Evolutionary conservation across 2,329 filamentous ascomycete genomes (phyloP).

Genomic region (Calycina herbarum): DNA sequence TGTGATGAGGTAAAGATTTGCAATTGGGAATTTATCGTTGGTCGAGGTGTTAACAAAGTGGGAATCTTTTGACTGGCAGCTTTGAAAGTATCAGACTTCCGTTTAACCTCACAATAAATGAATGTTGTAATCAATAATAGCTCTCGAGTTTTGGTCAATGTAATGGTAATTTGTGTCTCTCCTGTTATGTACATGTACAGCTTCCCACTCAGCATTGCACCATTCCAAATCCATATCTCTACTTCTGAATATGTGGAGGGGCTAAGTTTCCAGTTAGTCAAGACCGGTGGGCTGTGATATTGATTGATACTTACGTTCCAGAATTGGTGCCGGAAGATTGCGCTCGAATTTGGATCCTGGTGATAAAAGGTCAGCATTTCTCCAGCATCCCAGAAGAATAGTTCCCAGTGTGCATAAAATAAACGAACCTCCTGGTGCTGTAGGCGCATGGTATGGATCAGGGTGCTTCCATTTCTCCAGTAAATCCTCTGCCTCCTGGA

Average conservation of each 20-base stretch:
- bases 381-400: neutral
- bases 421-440: slow-evolving; percentile 81
- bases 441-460: slow-evolving; percentile 86
- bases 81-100: no score
- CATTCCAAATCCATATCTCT: slow-evolving; percentile 7
- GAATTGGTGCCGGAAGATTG: slow-evolving; percentile 77
- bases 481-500: slow-evolving; percentile 84
- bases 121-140: neutral
- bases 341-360: slow-evolving; percentile 93
- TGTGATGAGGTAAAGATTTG: no score
- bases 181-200: slow-evolving; percentile 24
- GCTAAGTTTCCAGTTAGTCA: slow-evolving; percentile 27
- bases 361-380: slow-evolving; percentile 11
- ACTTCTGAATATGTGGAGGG: slow-evolving; percentile 31
- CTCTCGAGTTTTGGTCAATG: neutral
- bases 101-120: neutral
- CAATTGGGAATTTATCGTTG: no score
- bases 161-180: slow-evolving; percentile 1
- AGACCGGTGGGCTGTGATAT: neutral
- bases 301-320: slow-evolving; percentile 68
- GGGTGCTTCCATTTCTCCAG: slow-evolving; percentile 97
- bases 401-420: neutral
- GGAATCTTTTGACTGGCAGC: no score
- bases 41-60: no score
- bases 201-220: neutral